Conservation (phyloP, 208 protist genomes). For the Trypanosoma conorhini region DNA sequence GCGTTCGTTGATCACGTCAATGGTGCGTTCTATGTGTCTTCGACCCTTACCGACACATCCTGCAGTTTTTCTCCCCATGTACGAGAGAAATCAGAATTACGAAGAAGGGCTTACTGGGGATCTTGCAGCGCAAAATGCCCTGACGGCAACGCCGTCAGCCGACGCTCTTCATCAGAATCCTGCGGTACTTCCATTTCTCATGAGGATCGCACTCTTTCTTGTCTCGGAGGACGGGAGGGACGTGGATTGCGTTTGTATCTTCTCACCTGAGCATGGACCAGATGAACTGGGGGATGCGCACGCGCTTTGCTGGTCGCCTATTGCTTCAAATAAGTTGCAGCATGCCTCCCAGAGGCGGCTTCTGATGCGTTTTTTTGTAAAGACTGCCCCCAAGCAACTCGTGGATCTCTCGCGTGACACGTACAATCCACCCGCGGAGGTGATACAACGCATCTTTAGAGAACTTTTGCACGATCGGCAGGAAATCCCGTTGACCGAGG, state of each 20-base stretch:
- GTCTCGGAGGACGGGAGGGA: constrained; percentile 15
- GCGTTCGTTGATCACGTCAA: constrained; percentile 15
- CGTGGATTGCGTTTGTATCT: constrained; percentile 18
- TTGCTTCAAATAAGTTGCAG: neutral
- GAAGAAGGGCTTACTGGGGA: neutral
- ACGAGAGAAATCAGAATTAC: neutral
- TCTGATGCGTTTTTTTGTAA: constrained; percentile 57
- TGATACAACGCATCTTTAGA: constrained; percentile 43
- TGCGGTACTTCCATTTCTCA: constrained; percentile 22
- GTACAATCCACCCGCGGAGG: constrained; percentile 39
- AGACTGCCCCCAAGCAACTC: constrained; percentile 54
- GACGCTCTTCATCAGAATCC: neutral
- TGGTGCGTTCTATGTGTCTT: constrained; percentile 26
- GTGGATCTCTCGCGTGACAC: constrained; percentile 22
- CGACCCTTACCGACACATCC: constrained; percentile 24
- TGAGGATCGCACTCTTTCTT: constrained; percentile 26
- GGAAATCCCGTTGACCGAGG: neutral
- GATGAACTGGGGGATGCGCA: neutral
- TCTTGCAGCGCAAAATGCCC: neutral
- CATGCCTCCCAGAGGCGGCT: constrained; percentile 5
- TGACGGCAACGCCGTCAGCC: neutral
- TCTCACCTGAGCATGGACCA: neutral
- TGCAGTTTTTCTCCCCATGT: constrained; percentile 23
- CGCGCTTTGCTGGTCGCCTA: constrained; percentile 1
- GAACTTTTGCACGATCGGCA: constrained; percentile 30